Percentiles rank a stretch among this genome's conserved stretches.
These are phyloP conservation scores for Phytophthora crassamura DNA, from an alignment of 352 stramenopile species.

Conservation along the genomic window DNA sequence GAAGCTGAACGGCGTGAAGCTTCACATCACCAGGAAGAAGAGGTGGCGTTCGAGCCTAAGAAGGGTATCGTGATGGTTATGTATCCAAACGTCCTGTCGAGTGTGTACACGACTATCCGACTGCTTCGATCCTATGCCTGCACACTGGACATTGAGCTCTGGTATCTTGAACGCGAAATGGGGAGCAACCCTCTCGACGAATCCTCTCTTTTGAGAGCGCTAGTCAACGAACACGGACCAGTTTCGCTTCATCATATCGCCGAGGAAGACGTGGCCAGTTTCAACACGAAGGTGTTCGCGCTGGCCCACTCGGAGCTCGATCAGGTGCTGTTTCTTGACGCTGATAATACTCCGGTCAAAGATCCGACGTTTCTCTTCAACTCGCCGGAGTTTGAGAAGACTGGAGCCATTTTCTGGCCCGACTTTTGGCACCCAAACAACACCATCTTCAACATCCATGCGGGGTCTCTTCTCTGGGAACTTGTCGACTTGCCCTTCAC, in stretches of 20 bases:
- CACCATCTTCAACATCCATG: conserved; percentile 60
- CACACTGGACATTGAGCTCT: conserved; percentile 55
- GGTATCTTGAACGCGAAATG: conserved; percentile 51
- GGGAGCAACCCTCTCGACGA: conserved; percentile 12
- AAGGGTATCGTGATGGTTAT: conserved; percentile 57
- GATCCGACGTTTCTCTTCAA: conserved; percentile 55
- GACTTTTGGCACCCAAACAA: conserved; percentile 61
- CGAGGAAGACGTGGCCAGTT: not conserved
- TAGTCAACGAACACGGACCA: conserved; percentile 8
- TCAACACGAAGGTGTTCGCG: conserved; percentile 21
- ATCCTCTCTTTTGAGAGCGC: conserved; percentile 30
- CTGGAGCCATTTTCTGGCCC: conserved; percentile 59
- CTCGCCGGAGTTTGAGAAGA: conserved; percentile 28
- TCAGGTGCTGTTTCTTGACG: conserved; percentile 50
- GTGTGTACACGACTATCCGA: conserved; percentile 45
- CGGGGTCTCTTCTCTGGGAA: conserved; percentile 51
- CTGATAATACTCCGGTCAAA: conserved; percentile 45
- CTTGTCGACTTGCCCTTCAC: conserved; percentile 41
- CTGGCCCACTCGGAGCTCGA: conserved; percentile 23
- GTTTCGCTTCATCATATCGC: conserved; percentile 6
- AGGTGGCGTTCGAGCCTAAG: conserved; percentile 7
- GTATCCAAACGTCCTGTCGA: conserved; percentile 49
- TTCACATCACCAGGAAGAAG: not conserved
- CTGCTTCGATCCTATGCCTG: conserved; percentile 44
- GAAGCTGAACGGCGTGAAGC: conserved; percentile 11